Evolutionary conservation across 805 yeast species (phyloP).

Genomic region (Kregervanrija pseudodelftensis): DNA sequence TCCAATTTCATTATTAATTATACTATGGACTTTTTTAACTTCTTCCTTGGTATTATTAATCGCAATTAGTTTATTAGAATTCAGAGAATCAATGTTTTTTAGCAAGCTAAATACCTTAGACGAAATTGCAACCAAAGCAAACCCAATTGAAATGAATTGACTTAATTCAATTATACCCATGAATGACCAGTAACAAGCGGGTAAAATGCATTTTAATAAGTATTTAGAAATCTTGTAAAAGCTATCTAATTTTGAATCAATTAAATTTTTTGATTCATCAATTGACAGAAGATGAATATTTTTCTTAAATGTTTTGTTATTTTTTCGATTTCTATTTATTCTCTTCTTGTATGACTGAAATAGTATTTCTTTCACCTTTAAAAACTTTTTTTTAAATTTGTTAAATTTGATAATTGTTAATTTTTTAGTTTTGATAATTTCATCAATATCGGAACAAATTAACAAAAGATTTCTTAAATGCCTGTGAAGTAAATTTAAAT

Average conservation of each 20-base stretch:
- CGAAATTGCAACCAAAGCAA: constrained; percentile 53
- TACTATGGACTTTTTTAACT: no score
- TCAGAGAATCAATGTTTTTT: neutral
- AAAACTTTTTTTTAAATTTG: constrained; percentile 3
- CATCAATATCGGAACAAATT: constrained; percentile 20
- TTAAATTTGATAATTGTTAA: constrained; percentile 9
- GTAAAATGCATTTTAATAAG: constrained; percentile 31
- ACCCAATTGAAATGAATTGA: constrained; percentile 69
- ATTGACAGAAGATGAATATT: constrained; percentile 5
- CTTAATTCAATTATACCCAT: constrained; percentile 66
- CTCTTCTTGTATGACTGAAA: constrained; percentile 7
- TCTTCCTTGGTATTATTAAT: no score
- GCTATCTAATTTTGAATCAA: neutral
- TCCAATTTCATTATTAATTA: no score
- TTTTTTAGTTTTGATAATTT: constrained; percentile 7
- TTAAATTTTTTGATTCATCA: neutral
- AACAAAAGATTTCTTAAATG: constrained; percentile 36
- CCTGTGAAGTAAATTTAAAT: constrained; percentile 57
- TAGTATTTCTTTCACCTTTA: constrained; percentile 4
- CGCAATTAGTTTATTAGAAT: constrained; percentile 2
- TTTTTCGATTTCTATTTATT: constrained; percentile 4
- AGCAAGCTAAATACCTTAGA: constrained; percentile 34
- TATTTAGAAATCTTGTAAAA: constrained; percentile 14
- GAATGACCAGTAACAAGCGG: constrained; percentile 50
- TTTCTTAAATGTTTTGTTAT: constrained; percentile 4